Conservation (phyloP, 1,284 basidiomycete species). For the Cryptococcus amylolentus region DNA sequence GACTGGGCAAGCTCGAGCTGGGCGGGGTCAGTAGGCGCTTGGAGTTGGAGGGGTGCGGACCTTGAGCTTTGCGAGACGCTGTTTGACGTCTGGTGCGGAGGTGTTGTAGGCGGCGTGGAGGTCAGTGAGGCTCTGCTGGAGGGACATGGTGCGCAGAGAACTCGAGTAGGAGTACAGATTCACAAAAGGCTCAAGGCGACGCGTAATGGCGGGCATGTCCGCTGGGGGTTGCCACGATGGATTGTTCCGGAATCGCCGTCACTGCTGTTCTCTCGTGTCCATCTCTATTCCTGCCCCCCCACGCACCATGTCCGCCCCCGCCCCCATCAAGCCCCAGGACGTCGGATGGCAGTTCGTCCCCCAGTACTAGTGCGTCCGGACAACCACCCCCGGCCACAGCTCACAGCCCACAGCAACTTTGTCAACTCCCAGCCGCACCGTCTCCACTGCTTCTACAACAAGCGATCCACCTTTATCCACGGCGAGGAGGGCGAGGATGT, state of each 20-base stretch:
- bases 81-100: conserved; percentile 27
- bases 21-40: background rate
- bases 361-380: conserved; percentile 70
- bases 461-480: conserved; percentile 93
- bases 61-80: conserved; percentile 41
- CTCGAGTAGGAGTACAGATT: too few species aligned
- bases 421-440: conserved; percentile 96
- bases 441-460: conserved; percentile 98
- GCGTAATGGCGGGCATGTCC: background rate
- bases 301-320: conserved; percentile 8
- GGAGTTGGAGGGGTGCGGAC: conserved; percentile 18
- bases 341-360: conserved; percentile 97
- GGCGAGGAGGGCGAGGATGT: conserved; percentile 94
- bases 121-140: conserved; percentile 40
- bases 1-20: conserved; percentile 48
- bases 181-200: too few species aligned
- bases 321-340: conserved; percentile 37
- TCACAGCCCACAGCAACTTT: conserved; percentile 60
- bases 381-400: background rate
- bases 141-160: conserved; percentile 42
- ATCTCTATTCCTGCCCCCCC: too few species aligned
- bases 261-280: too few species aligned
- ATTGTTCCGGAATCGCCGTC: too few species aligned
- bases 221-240: too few species aligned
- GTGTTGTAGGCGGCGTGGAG: conserved; percentile 36